Conservation (phyloP, 2,329 filamentous ascomycete genomes). For the Cercospora citrullina region DNA sequence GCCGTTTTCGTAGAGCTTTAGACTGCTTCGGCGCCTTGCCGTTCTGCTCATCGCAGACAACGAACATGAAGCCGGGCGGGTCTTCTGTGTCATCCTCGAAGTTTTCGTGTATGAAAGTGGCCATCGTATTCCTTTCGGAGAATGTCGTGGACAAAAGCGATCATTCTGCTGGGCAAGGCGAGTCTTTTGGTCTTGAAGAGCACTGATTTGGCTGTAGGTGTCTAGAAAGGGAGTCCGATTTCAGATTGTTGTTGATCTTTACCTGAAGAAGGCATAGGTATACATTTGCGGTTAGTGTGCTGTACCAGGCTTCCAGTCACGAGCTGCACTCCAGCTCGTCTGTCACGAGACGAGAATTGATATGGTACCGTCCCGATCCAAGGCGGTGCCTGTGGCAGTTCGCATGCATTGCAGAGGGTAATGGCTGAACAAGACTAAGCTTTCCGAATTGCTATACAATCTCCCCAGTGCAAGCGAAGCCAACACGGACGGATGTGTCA, state of each 20-base stretch:
- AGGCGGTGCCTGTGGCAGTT: not conserved
- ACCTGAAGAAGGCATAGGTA: not conserved
- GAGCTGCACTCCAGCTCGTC: not conserved
- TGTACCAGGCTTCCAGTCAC: not conserved
- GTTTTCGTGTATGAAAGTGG: slow-evolving; percentile 1
- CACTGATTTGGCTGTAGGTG: not conserved
- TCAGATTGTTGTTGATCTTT: not conserved
- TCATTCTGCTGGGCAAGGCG: not conserved
- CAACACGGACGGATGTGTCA: not conserved
- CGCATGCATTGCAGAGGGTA: not conserved
- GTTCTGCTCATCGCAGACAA: slow-evolving; percentile 2
- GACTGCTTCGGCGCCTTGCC: slow-evolving; percentile 2
- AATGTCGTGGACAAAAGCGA: not conserved
- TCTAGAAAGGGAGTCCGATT: not conserved
- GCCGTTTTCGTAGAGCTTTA: not conserved
- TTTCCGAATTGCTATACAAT: not conserved
- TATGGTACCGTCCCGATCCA: not conserved
- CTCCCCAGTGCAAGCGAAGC: not conserved
- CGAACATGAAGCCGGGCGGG: slow-evolving; percentile 1
- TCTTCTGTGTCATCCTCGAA: not conserved
- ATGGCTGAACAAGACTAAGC: not conserved
- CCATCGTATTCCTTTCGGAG: not conserved
- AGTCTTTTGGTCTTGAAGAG: not conserved
- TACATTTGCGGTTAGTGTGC: not conserved
- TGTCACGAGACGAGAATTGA: not conserved